These are phyloP conservation scores for Verbascum thapsus DNA, from an alignment of 257 asterid genomes.

Conservation along the genomic window DNA sequence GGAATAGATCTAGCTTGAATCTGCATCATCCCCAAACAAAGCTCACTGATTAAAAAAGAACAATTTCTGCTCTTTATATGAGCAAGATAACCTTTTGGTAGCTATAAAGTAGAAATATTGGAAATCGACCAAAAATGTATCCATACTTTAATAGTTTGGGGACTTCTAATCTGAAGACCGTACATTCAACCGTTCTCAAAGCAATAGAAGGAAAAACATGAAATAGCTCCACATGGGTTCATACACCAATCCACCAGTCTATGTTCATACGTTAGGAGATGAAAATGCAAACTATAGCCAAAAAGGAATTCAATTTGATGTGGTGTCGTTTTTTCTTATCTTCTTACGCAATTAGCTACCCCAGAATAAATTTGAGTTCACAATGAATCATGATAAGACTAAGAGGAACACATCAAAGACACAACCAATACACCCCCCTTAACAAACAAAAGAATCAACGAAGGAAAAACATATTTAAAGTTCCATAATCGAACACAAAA, in stretches of 20 bases:
- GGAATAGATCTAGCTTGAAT: conserved; percentile 94
- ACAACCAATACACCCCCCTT: not conserved
- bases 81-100: conserved; percentile 11
- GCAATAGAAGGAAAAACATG: not conserved
- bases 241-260: not conserved
- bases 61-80: not conserved
- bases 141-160: not conserved
- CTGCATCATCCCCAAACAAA: conserved; percentile 42
- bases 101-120: conserved; percentile 1
- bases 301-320: not conserved
- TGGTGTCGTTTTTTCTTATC: not conserved
- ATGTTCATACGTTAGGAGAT: not conserved
- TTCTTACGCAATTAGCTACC: not conserved
- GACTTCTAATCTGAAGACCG: not conserved
- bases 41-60: not conserved
- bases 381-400: not conserved
- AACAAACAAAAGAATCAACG: conserved; percentile 1
- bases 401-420: not conserved
- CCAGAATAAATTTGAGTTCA: not conserved
- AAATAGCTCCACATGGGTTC: not conserved
- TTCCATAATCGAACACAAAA: not conserved
- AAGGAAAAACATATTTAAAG: not conserved
- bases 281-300: not conserved
- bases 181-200: not conserved
- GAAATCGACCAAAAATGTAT: not conserved